Conservation (phyloP, 768 basidiomycete species). For the Lentinula detonsa region DNA sequence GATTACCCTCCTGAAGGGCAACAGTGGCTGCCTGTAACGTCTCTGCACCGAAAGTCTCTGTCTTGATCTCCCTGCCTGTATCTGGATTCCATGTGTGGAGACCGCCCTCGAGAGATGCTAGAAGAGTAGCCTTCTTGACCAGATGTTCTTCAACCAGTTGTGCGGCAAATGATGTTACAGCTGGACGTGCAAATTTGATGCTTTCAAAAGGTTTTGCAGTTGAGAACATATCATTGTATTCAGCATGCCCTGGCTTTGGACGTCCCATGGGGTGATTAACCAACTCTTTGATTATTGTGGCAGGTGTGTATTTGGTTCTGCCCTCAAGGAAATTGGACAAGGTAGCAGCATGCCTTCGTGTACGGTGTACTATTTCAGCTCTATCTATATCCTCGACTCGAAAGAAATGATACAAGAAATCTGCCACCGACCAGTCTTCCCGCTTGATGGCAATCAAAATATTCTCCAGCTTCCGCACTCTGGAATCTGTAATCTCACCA, state of each 20-base stretch:
- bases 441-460: not conserved
- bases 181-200: slow-evolving; percentile 17
- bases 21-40: not conserved
- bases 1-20: not conserved
- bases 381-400: not conserved
- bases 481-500: not conserved
- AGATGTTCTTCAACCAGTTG: slow-evolving; percentile 18
- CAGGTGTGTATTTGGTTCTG: not conserved
- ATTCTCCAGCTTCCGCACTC: not conserved
- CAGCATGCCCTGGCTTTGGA: not conserved
- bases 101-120: slow-evolving; percentile 12
- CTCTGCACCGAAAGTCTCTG: not conserved
- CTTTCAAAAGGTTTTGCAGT: not conserved
- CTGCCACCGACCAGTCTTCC: not conserved
- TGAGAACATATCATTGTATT: not conserved
- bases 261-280: not conserved
- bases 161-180: slow-evolving; percentile 23
- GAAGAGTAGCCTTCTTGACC: slow-evolving; percentile 13
- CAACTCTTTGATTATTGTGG: not conserved
- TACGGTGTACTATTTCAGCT: not conserved
- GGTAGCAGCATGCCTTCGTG: not conserved
- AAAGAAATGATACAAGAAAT: not conserved
- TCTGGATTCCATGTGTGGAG: slow-evolving; percentile 13
- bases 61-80: not conserved
- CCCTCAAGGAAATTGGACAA: not conserved